Evolutionary conservation across 768 basidiomycete species (phyloP).

Genomic region (Mycena indigotica): DNA sequence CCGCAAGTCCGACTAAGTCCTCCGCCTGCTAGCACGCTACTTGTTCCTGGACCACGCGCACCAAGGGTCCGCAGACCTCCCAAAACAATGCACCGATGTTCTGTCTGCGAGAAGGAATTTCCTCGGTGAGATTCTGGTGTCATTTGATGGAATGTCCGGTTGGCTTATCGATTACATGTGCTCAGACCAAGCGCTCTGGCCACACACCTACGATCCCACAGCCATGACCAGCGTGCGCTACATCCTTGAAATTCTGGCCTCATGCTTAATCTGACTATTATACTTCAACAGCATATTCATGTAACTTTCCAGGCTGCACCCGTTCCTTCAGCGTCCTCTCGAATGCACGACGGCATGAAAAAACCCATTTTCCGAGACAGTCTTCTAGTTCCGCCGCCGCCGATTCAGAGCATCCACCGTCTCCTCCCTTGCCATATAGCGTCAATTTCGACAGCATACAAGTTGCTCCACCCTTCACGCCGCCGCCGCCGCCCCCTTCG

Average conservation of each 20-base stretch:
- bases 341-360: background rate
- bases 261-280: too few species aligned
- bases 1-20: background rate
- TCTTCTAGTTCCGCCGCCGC: too few species aligned
- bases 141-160: background rate
- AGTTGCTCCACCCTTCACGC: background rate
- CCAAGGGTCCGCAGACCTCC: background rate
- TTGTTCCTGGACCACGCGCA: background rate
- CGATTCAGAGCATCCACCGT: too few species aligned
- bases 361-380: background rate
- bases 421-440: too few species aligned
- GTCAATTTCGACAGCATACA: too few species aligned
- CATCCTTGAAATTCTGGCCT: too few species aligned
- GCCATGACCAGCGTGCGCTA: background rate
- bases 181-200: background rate
- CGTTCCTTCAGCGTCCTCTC: slow-evolving; percentile 63
- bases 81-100: background rate
- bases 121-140: background rate
- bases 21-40: background rate
- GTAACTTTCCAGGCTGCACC: slow-evolving; percentile 51
- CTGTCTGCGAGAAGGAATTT: background rate
- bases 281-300: slow-evolving; percentile 27
- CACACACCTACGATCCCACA: background rate
- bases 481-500: background rate
- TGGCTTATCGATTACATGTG: background rate